Evolutionary conservation across 805 yeast species (phyloP), one percentile per base, ranked within the genome.

Genomic region (Cyberlindnera subsufficiens): DNA sequence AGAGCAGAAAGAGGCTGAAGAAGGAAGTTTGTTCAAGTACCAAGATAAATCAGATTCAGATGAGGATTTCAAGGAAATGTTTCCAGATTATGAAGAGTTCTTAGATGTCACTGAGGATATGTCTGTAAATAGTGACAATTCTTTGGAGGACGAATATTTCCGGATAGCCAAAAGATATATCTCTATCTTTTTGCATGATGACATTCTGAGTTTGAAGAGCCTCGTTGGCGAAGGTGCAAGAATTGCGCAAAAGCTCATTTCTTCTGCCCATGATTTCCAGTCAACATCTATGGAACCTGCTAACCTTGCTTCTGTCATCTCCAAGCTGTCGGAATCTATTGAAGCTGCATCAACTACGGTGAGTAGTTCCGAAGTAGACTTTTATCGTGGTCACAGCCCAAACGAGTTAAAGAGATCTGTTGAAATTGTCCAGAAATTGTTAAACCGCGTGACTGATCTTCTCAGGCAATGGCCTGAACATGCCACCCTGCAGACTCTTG

Each of bases 381-480:
- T 91, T 57, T 91, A 91, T 60, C 67, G 67, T 37, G 90, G 82
- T 8, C 68, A 74, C 18, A 74, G 78, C 35, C 67, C 79, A 5
- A 58, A 58, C 8, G 96, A 89, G 55, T 74, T 84, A 3, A 74
- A 72, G 42, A 65, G 60, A 32, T 86, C 95, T 2, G 75, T 80
- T 35, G 56, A 53, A 1, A 55, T 82, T 1, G 64, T 78, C 10
- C 64, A 67, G 29, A 65, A 58, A 5, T 56, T 82, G 4, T 66
- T 71, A 54, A 63, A 67, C 3, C 59, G 76, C 1, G 77, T 79
- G 4, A 49, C 59, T 7, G 65, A 63, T 4, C 60, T 87, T 11
- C 60, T 83, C 11, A 63, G 63, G 20, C 78, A 80, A 55, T 93
- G 96, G 96, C 97, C 98, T 0, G 99, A 95, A 54, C 96, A 95